Conservation (phyloP, 2,329 filamentous ascomycete genomes). For the Hymenoscyphus infarciens region DNA sequence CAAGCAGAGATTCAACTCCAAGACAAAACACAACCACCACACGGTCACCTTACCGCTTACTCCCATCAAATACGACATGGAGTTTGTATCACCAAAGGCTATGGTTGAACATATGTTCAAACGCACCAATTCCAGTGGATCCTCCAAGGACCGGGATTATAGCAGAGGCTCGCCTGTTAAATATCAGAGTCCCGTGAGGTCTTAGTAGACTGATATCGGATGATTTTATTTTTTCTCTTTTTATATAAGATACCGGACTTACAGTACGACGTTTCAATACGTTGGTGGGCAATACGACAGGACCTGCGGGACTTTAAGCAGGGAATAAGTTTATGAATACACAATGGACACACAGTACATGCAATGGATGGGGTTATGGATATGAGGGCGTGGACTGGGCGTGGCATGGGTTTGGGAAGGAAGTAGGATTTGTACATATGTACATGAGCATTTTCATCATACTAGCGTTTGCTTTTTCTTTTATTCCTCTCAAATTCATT, state of each 20-base stretch:
- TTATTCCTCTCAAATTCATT: background rate
- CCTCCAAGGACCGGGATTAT: slow-evolving; percentile 21
- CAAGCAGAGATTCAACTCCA: slow-evolving; percentile 44
- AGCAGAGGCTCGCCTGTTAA: slow-evolving; percentile 9
- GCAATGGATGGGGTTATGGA: background rate
- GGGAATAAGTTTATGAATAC: background rate
- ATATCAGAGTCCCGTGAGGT: background rate
- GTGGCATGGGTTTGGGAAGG: background rate
- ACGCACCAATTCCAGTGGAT: slow-evolving; percentile 38
- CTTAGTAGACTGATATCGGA: slow-evolving; percentile 2
- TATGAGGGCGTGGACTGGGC: background rate
- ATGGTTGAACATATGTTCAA: slow-evolving; percentile 63
- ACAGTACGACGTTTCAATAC: slow-evolving; percentile 4
- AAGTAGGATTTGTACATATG: background rate
- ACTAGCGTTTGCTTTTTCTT: background rate
- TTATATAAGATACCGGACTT: slow-evolving; percentile 1
- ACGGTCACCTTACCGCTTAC: slow-evolving; percentile 50
- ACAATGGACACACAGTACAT: background rate
- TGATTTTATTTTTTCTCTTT: background rate
- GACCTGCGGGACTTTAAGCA: slow-evolving; percentile 1
- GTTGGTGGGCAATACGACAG: slow-evolving; percentile 1
- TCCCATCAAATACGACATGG: slow-evolving; percentile 46
- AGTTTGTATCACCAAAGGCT: slow-evolving; percentile 58
- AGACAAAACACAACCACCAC: slow-evolving; percentile 44
- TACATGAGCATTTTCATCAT: background rate